These are phyloP conservation scores for Cystobasidium ongulense DNA, from an alignment of 768 basidiomycete species.

Conservation along the genomic window DNA sequence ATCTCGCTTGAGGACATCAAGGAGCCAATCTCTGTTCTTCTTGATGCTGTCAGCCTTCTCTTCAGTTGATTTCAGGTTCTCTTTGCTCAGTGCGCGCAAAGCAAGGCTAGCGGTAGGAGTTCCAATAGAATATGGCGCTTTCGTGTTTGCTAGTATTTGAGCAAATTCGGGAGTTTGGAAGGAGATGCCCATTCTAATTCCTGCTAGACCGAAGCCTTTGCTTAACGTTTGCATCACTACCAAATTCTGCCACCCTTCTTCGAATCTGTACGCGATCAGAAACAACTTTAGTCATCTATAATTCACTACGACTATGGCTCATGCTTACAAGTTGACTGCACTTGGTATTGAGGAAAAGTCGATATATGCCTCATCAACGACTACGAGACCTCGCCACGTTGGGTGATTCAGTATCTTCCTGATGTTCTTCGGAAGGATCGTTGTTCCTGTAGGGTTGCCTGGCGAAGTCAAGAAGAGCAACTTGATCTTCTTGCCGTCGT, in stretches of 20 bases:
- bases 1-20: not conserved
- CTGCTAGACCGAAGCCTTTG: constrained; percentile 92
- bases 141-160: constrained; percentile 84
- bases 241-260: constrained; percentile 70
- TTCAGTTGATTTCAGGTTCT: constrained; percentile 53
- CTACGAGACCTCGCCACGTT: constrained; percentile 77
- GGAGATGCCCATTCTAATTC: constrained; percentile 87
- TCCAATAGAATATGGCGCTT: constrained; percentile 96
- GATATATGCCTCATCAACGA: constrained; percentile 96
- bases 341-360: constrained; percentile 58
- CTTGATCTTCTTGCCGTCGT: constrained; percentile 53
- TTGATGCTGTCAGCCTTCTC: not conserved
- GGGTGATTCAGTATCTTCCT: constrained; percentile 65
- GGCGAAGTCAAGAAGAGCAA: constrained; percentile 92
- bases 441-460: constrained; percentile 89
- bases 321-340: constrained; percentile 12
- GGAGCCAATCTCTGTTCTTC: constrained; percentile 42
- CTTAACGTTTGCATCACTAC: constrained; percentile 94
- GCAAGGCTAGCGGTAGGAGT: constrained; percentile 79
- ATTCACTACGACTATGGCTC: too few relatives aligned
- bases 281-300: too few relatives aligned
- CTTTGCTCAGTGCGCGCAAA: constrained; percentile 62
- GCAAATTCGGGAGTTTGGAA: constrained; percentile 82
- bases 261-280: constrained; percentile 47
- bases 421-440: constrained; percentile 64